phyloP scores from a whole-genome alignment of 768 basidiomycete genomes.

The Omphalotus guepiniiformis region DNA sequence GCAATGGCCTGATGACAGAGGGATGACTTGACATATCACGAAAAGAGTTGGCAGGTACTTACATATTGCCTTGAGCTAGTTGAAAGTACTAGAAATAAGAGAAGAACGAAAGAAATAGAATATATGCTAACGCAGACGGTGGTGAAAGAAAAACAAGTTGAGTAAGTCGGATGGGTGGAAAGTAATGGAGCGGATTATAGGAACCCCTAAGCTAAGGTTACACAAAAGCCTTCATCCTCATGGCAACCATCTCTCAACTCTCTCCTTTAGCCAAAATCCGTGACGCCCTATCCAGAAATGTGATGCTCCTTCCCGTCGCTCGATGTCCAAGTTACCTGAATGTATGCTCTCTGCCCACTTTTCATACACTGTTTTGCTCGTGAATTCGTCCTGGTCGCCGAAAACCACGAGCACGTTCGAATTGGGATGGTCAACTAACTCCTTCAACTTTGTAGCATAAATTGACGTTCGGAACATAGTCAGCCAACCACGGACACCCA shows the following conservation, averaged over 20 bases:
- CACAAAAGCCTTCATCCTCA: too few species aligned
- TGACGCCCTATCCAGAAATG: slow-evolving; percentile 2
- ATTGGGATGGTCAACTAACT: slow-evolving; percentile 40
- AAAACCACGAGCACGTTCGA: slow-evolving; percentile 59
- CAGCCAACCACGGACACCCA: slow-evolving; percentile 61
- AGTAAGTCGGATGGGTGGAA: too few species aligned
- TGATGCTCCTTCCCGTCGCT: neutral
- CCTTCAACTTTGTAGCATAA: slow-evolving; percentile 49
- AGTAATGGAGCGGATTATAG: too few species aligned
- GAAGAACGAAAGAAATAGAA: too few species aligned
- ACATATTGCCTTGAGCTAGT: too few species aligned
- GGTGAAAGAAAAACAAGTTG: too few species aligned
- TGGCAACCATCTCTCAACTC: neutral
- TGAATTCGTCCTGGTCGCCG: slow-evolving; percentile 30
- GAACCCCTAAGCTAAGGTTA: too few species aligned
- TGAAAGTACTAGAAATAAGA: too few species aligned
- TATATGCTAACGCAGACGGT: too few species aligned
- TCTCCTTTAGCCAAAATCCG: neutral
- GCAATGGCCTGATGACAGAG: slow-evolving; percentile 61
- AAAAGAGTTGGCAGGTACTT: too few species aligned
- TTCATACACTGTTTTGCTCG: neutral
- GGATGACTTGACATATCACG: too few species aligned
- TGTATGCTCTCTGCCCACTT: neutral
- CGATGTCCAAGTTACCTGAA: neutral
- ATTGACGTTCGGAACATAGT: slow-evolving; percentile 60